These are phyloP conservation scores for Penicillium nucicola DNA, from an alignment of 495 filamentous ascomycete species.

Conservation along the genomic window DNA sequence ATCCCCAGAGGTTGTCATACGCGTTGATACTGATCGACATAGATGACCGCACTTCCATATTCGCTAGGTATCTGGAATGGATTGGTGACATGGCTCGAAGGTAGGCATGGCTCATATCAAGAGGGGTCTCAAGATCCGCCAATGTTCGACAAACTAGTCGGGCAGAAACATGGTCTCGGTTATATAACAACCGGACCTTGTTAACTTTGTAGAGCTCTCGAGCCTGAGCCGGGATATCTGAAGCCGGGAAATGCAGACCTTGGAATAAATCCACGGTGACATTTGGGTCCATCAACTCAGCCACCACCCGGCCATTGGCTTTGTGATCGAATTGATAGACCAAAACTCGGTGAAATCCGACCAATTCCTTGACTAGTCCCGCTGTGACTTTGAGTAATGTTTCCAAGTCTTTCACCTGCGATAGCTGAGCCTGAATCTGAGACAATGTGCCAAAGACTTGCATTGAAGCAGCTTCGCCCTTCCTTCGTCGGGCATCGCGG, in stretches of 20 bases:
- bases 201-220: constrained; percentile 74
- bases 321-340: constrained; percentile 88
- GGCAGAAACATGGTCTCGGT: constrained; percentile 48
- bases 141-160: constrained; percentile 79
- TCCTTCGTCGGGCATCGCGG: constrained; percentile 2
- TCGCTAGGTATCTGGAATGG: constrained; percentile 80
- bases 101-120: constrained; percentile 84
- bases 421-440: constrained; percentile 59
- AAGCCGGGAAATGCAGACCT: constrained; percentile 88
- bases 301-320: constrained; percentile 83
- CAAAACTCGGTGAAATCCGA: constrained; percentile 90
- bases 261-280: constrained; percentile 86
- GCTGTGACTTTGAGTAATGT: constrained; percentile 46
- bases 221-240: constrained; percentile 83
- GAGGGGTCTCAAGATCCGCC: constrained; percentile 69
- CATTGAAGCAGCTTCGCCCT: constrained; percentile 5
- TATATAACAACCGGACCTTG: constrained; percentile 39
- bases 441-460: constrained; percentile 48
- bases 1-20: constrained; percentile 81
- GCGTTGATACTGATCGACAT: constrained; percentile 94
- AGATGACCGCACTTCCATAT: constrained; percentile 86
- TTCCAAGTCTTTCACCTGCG: constrained; percentile 44
- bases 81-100: constrained; percentile 85
- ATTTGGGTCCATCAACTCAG: constrained; percentile 77
- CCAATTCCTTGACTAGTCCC: constrained; percentile 64